Conservation (phyloP, 768 basidiomycete species). For the Chiua virens region DNA sequence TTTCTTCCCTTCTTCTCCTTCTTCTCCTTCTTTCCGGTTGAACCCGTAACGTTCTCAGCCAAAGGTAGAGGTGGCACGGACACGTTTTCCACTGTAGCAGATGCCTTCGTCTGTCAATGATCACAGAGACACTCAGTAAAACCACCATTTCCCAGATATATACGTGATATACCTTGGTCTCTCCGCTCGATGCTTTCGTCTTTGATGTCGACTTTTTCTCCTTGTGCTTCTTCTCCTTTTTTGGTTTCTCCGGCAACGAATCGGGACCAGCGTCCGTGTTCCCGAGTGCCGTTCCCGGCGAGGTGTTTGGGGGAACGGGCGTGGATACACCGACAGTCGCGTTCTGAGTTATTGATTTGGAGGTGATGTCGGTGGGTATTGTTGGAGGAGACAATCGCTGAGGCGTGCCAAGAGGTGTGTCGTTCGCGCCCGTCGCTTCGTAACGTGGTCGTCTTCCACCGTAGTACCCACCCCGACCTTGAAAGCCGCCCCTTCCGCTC, state of each 20-base stretch:
- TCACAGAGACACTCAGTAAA: slow-evolving; percentile 5
- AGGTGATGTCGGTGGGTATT: slow-evolving; percentile 16
- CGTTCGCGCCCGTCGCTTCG: slow-evolving; percentile 62
- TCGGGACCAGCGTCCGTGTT: background rate
- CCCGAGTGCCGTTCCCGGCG: background rate
- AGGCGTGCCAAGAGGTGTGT: slow-evolving; percentile 68
- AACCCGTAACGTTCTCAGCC: background rate
- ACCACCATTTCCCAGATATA: background rate
- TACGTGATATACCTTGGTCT: slow-evolving; percentile 15
- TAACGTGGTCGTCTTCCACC: slow-evolving; percentile 21
- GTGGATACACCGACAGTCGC: background rate
- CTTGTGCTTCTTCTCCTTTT: slow-evolving; percentile 23
- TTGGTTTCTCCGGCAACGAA: slow-evolving; percentile 5
- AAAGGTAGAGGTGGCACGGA: background rate
- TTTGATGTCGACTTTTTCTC: slow-evolving; percentile 17
- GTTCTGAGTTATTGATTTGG: background rate
- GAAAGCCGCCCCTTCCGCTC: slow-evolving; percentile 33
- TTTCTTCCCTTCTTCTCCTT: slow-evolving; percentile 19
- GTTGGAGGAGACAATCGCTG: slow-evolving; percentile 46
- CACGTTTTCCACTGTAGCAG: background rate
- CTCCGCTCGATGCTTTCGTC: slow-evolving; percentile 3
- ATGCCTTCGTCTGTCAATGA: slow-evolving; percentile 4
- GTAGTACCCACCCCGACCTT: slow-evolving; percentile 27
- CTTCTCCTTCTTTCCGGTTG: slow-evolving; percentile 11
- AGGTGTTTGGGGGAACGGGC: background rate